phyloP scores from a whole-genome alignment of 192 early-diverging fungal genomes.

The Funneliformis geosporum region DNA sequence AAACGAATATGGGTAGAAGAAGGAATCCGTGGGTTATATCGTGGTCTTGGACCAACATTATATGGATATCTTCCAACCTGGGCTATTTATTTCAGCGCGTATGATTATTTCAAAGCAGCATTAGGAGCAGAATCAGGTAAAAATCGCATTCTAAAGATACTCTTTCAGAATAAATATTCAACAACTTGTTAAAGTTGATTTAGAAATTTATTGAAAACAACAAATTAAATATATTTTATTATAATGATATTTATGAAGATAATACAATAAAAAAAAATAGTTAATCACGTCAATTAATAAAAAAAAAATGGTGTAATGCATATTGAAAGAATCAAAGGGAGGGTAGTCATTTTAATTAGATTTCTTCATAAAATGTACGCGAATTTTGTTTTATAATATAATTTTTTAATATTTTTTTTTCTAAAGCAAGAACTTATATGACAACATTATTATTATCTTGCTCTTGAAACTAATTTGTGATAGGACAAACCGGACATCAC shows the following conservation, averaged over 20 bases:
- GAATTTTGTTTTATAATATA: neutral
- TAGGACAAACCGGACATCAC: constrained; percentile 17
- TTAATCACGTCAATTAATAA: neutral
- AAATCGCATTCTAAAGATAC: neutral
- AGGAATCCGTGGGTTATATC: constrained; percentile 85
- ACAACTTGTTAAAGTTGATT: no score
- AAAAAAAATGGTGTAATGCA: neutral
- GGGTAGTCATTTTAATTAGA: neutral
- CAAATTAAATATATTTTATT: neutral
- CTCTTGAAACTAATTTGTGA: constrained; percentile 16
- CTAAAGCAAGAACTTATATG: constrained; percentile 6
- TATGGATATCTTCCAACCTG: constrained; percentile 89
- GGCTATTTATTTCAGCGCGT: constrained; percentile 91
- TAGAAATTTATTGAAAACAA: neutral
- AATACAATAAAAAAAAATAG: neutral
- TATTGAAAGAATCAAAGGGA: neutral
- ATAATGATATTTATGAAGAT: neutral
- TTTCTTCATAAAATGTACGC: neutral
- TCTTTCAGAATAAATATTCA: neutral
- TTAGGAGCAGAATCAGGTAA: constrained; percentile 5
- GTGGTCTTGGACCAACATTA: constrained; percentile 84
- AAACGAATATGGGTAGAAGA: constrained; percentile 75
- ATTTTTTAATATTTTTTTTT: neutral
- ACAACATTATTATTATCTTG: constrained; percentile 2
- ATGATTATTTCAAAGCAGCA: constrained; percentile 73